Percentiles rank a stretch among this genome's conserved stretches.
Evolutionary conservation across 2,329 filamentous ascomycete species (phyloP).

Genomic region (Alternaria angustiovoidea): DNA sequence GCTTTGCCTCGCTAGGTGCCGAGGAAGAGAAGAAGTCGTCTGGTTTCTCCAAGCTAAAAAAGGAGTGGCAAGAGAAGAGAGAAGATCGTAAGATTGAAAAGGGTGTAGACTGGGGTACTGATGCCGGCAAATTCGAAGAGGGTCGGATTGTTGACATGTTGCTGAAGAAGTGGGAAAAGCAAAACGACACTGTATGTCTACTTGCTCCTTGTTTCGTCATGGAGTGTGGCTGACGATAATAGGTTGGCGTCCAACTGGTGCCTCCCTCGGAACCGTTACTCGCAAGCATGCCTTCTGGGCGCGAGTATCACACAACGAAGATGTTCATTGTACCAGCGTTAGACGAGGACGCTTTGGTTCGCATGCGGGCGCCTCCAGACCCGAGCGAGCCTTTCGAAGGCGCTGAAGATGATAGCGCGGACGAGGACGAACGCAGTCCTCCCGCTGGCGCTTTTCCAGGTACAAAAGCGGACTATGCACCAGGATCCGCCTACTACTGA

Average conservation of each 20-base stretch:
- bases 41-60: conserved; percentile 72
- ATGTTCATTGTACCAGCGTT: conserved; percentile 72
- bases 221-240: conserved; percentile 8
- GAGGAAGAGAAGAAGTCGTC: conserved; percentile 58
- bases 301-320: conserved; percentile 80
- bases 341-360: conserved; percentile 67
- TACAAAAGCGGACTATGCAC: conserved; percentile 42
- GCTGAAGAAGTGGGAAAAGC: conserved; percentile 86
- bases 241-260: conserved; percentile 83
- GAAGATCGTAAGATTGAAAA: conserved; percentile 83
- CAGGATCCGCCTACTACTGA: conserved; percentile 45
- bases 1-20: conserved; percentile 59
- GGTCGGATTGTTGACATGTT: conserved; percentile 85
- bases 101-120: conserved; percentile 75
- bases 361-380: conserved; percentile 66
- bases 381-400: conserved; percentile 53
- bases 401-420: conserved; percentile 48
- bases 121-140: conserved; percentile 87
- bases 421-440: conserved; percentile 43
- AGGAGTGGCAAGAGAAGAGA: conserved; percentile 76
- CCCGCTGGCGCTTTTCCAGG: conserved; percentile 50
- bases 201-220: not conserved
- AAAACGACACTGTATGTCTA: conserved; percentile 83
- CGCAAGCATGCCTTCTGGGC: conserved; percentile 82
- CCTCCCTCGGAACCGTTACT: conserved; percentile 76